These are phyloP conservation scores for Chrysosporium keratinophilum DNA, from an alignment of 2,329 filamentous ascomycete genomes.

Conservation along the genomic window DNA sequence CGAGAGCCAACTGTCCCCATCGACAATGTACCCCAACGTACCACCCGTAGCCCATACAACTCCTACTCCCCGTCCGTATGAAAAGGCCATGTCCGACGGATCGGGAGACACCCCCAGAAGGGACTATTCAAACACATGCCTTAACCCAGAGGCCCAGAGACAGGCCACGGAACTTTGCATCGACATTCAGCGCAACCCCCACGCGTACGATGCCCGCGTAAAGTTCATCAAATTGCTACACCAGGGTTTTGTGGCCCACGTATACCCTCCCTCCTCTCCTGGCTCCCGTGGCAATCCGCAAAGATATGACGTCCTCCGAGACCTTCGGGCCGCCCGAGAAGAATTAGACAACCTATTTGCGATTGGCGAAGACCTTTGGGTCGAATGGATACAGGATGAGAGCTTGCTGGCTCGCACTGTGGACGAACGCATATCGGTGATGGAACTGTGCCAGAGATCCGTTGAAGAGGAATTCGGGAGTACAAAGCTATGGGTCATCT, in stretches of 20 bases:
- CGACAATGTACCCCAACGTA: constrained; percentile 21
- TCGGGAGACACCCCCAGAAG: constrained; percentile 31
- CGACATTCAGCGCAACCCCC: constrained; percentile 37
- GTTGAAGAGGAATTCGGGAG: constrained; percentile 53
- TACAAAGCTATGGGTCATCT: constrained; percentile 51
- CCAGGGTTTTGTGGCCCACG: constrained; percentile 38
- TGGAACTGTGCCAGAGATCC: constrained; percentile 50
- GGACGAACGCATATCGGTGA: constrained; percentile 49
- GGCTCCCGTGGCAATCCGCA: constrained; percentile 37
- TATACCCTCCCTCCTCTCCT: constrained; percentile 37
- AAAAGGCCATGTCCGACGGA: constrained; percentile 37
- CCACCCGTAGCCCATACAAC: constrained; percentile 25
- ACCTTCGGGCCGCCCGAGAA: constrained; percentile 42
- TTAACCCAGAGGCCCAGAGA: constrained; percentile 33
- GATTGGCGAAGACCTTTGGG: constrained; percentile 53
- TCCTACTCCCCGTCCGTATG: constrained; percentile 35
- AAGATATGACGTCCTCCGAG: constrained; percentile 38
- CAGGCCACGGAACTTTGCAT: constrained; percentile 33
- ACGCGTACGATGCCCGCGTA: constrained; percentile 39
- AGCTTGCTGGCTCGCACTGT: constrained; percentile 45
- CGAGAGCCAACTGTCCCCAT: constrained; percentile 36
- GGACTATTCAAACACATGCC: constrained; percentile 35
- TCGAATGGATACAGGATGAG: constrained; percentile 54
- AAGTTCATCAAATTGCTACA: constrained; percentile 40
- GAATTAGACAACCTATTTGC: constrained; percentile 53